Evolutionary conservation across 352 stramenopile species (phyloP).

Genomic region (Globisporangium acanthophoron): DNA sequence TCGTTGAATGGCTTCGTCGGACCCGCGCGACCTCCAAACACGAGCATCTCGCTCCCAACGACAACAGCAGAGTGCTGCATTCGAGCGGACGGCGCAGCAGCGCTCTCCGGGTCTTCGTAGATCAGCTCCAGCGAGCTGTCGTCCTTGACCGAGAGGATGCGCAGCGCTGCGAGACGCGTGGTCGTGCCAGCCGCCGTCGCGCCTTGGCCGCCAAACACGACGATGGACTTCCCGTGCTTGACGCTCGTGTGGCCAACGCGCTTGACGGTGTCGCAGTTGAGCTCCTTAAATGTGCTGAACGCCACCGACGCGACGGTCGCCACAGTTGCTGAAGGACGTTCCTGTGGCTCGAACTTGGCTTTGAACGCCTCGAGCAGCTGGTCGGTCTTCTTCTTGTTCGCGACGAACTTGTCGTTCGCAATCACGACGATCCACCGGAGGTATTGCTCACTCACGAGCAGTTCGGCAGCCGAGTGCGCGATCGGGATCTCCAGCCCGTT

Average conservation of each 20-base stretch:
- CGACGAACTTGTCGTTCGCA: slow-evolving; percentile 84
- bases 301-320: slow-evolving; percentile 8
- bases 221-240: slow-evolving; percentile 29
- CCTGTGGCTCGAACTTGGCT: slow-evolving; percentile 23
- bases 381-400: slow-evolving; percentile 70
- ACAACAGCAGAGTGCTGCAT: slow-evolving; percentile 78
- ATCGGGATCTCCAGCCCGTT: slow-evolving; percentile 88
- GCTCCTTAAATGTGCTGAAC: slow-evolving; percentile 11
- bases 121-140: slow-evolving; percentile 25
- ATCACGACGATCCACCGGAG: slow-evolving; percentile 71
- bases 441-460: slow-evolving; percentile 70
- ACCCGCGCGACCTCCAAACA: slow-evolving; percentile 77
- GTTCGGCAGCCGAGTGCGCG: slow-evolving; percentile 26
- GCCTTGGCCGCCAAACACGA: slow-evolving; percentile 71
- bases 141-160: slow-evolving; percentile 19
- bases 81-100: slow-evolving; percentile 26
- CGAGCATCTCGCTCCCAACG: slow-evolving; percentile 47
- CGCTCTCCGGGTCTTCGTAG: slow-evolving; percentile 12
- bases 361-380: slow-evolving; percentile 57
- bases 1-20: slow-evolving; percentile 68
- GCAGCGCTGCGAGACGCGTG: slow-evolving; percentile 50
- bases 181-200: slow-evolving; percentile 46
- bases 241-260: slow-evolving; percentile 63
- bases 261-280: slow-evolving; percentile 29
- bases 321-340: background rate